A percentile compares a stretch with the other conserved stretches of the same genome.
Evolutionary conservation across 139 green algal species (phyloP).

Genomic region (Desmodesmus armatus): DNA sequence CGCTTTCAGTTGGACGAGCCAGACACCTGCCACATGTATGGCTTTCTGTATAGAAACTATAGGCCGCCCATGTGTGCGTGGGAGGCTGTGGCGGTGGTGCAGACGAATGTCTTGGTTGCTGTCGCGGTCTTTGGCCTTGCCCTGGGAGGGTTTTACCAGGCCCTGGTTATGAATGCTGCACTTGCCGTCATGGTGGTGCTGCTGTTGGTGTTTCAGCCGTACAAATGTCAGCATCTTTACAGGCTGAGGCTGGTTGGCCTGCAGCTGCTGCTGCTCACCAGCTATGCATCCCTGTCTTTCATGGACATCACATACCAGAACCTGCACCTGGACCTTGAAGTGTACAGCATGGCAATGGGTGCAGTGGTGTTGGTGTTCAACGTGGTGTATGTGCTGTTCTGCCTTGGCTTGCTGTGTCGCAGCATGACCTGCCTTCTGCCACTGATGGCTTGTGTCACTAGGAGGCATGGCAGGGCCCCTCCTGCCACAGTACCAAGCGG

Average conservation of each 20-base stretch:
- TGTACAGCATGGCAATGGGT: too few relatives aligned
- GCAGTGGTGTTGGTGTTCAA: too few relatives aligned
- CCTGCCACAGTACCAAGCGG: too few relatives aligned
- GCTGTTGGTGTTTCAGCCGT: neutral
- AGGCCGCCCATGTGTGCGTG: neutral
- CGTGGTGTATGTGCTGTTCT: too few relatives aligned
- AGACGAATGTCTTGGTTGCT: neutral
- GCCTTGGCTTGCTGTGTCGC: too few relatives aligned
- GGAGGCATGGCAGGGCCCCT: too few relatives aligned
- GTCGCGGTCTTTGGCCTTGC: neutral
- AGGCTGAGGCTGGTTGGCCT: neutral
- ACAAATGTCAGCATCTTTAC: neutral
- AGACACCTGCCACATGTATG: neutral
- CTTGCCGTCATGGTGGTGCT: neutral
- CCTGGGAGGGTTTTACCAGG: neutral
- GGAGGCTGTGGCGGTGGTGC: neutral
- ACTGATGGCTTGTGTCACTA: too few relatives aligned
- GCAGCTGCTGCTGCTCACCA: neutral
- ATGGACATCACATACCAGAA: too few relatives aligned
- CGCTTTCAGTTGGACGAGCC: neutral
- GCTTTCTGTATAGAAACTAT: neutral
- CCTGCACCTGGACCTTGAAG: too few relatives aligned
- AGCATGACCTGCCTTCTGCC: too few relatives aligned
- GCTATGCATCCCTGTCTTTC: neutral
- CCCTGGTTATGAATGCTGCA: neutral